Conservation (phyloP, 495 filamentous ascomycete genomes). For the Peziza echinospora region DNA sequence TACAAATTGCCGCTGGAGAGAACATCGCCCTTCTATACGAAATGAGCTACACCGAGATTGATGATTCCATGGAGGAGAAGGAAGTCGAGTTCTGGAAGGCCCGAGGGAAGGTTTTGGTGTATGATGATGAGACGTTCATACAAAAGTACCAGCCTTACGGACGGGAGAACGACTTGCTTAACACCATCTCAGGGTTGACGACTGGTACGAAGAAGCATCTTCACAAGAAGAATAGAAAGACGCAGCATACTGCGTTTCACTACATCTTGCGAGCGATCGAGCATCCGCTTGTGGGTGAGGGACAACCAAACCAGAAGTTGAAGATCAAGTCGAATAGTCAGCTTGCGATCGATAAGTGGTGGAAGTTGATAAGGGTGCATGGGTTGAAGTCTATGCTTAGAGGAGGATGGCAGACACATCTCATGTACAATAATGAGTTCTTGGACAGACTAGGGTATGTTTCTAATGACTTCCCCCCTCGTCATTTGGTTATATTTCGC, state of each 20-base stretch:
- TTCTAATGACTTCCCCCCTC: background rate
- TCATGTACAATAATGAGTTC: background rate
- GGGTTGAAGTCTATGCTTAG: background rate
- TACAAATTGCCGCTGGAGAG: conserved; percentile 71
- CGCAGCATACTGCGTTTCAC: conserved; percentile 30
- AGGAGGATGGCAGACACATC: background rate
- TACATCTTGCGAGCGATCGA: background rate
- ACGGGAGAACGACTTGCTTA: conserved; percentile 20
- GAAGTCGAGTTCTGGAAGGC: conserved; percentile 28
- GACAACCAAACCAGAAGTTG: background rate
- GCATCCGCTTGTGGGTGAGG: background rate
- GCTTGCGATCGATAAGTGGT: background rate
- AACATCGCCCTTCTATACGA: conserved; percentile 84
- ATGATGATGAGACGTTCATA: conserved; percentile 20
- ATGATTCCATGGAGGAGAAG: conserved; percentile 23
- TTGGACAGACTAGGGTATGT: background rate
- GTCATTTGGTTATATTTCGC: background rate
- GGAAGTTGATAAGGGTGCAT: background rate
- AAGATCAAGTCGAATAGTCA: background rate
- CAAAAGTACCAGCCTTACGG: conserved; percentile 24
- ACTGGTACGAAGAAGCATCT: conserved; percentile 45
- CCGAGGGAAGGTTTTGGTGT: background rate
- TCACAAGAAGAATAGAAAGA: conserved; percentile 57
- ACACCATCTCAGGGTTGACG: conserved; percentile 26
- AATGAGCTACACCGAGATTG: conserved; percentile 46